Evolutionary conservation across 1,284 basidiomycete species (phyloP).

Genomic region (Rhodotorula sp.): DNA sequence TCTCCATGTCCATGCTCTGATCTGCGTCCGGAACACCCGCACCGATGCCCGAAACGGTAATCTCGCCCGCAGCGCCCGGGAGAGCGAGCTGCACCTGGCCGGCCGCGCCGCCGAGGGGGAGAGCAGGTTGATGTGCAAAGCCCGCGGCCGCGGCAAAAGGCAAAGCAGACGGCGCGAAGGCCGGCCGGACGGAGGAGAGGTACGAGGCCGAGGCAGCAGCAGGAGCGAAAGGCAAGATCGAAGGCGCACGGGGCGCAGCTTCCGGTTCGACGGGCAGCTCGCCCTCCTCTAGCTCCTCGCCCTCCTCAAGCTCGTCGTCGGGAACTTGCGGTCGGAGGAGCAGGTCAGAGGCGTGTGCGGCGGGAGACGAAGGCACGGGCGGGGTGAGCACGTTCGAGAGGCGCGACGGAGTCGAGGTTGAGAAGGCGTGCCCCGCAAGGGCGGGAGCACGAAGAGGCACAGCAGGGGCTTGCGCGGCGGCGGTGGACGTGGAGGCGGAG

Average conservation of each 20-base stretch:
- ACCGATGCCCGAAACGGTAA: background rate
- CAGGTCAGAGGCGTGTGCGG: background rate
- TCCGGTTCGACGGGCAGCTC: background rate
- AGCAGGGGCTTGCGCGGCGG: background rate
- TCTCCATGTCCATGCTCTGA: constrained; percentile 13
- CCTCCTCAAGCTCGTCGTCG: background rate
- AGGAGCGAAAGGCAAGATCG: background rate
- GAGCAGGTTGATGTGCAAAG: background rate
- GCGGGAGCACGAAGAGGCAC: background rate
- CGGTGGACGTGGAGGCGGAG: background rate
- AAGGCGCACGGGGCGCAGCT: too few species aligned
- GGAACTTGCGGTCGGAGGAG: background rate
- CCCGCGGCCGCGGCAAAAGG: background rate
- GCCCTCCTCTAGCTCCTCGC: constrained; percentile 22
- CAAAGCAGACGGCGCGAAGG: background rate
- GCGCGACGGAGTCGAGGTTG: background rate
- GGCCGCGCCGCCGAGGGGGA: background rate
- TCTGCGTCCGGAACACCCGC: background rate
- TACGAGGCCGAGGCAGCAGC: background rate
- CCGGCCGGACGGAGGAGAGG: background rate
- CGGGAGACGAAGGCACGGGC: background rate
- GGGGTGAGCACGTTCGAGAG: background rate
- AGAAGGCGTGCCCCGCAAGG: background rate
- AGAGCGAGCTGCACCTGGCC: background rate
- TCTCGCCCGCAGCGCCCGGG: background rate